Base-by-base conservation (phyloP, 2,329 filamentous ascomycete genomes). In the Penicillium olsonii region DNA sequence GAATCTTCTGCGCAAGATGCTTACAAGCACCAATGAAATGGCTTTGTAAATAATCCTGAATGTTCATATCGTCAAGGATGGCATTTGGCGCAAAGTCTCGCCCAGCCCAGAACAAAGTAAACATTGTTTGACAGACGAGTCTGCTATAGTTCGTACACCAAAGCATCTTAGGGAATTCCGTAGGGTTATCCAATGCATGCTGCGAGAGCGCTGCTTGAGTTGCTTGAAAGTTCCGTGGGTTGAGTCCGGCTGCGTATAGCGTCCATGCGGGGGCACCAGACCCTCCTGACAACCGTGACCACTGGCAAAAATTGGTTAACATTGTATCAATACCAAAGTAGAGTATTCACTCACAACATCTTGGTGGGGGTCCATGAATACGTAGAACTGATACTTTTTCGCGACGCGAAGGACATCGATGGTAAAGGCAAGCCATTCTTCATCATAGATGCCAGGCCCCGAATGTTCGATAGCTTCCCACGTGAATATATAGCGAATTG, bases 351-450 rank as follows among this genome's bases (percentile, higher is more conserved):
- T 57, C 80, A 90, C 87, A 62, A 97, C 92, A 75, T 99, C 94
- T 78, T 99, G 94, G 70, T 99, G 94, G 17, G 95, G 92, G 62
- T 99, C 95, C 90, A 99, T 96, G 68, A 96, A 97, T 41, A 99
- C 80, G 65, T 95, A 96, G 70, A 99, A 96, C 22, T 89, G 90
- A 76, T 95, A 97, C 29, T 84, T 79, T 68, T 92, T 96, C 29
- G 92, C 92, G 56, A 91, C 78, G 48, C 91, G 82, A 60, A 99
- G 73, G 10, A 96, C 78, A 33, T 89, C 82, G 57, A 99, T 90
- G 1, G 94, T 99, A 68, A 95, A 90, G 58, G 88, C 80, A 57
- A 97, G 92, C 81, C 89, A 99, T 53, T 88, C 86, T 66, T 99
- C 90, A 63, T 99, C 95, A 69, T 97, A 99, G 64, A 83, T 85